Evolutionary conservation across 257 asterid species (phyloP).

Genomic region (Jacaranda copaia): DNA sequence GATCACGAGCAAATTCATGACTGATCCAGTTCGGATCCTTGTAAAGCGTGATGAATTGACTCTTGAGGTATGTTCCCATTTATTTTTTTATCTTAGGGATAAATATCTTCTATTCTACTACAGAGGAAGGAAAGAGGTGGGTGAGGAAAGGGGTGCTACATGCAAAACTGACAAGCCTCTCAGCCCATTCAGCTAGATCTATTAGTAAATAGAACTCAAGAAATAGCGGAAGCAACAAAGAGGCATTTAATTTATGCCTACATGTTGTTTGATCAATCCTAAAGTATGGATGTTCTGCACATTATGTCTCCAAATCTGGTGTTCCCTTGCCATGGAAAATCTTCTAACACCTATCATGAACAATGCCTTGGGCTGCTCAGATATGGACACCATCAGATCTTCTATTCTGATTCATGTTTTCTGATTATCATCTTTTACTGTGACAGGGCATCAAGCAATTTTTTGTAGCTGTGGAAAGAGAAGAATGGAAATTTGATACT

Average conservation of each 20-base stretch:
- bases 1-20: constrained; percentile 98
- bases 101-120: background rate
- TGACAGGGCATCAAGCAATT: constrained; percentile 96
- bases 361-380: constrained; percentile 4
- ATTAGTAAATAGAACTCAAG: background rate
- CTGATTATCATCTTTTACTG: constrained; percentile 9
- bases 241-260: background rate
- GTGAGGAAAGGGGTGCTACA: background rate
- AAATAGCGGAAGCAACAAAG: background rate
- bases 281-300: constrained; percentile 3
- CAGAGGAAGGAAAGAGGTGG: background rate
- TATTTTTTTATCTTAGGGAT: background rate
- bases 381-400: constrained; percentile 1
- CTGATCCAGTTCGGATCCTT: constrained; percentile 96
- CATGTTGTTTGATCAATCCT: background rate
- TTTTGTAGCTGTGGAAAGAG: constrained; percentile 96
- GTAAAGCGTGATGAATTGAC: constrained; percentile 99
- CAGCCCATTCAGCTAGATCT: background rate
- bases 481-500: constrained; percentile 97
- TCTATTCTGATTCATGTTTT: constrained; percentile 14
- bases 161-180: background rate
- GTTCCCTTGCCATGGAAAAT: background rate
- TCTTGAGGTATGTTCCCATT: constrained; percentile 64
- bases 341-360: background rate
- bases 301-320: background rate